phyloP scores from a whole-genome alignment of 2,329 filamentous ascomycete genomes.

The Xylaria sp. region DNA sequence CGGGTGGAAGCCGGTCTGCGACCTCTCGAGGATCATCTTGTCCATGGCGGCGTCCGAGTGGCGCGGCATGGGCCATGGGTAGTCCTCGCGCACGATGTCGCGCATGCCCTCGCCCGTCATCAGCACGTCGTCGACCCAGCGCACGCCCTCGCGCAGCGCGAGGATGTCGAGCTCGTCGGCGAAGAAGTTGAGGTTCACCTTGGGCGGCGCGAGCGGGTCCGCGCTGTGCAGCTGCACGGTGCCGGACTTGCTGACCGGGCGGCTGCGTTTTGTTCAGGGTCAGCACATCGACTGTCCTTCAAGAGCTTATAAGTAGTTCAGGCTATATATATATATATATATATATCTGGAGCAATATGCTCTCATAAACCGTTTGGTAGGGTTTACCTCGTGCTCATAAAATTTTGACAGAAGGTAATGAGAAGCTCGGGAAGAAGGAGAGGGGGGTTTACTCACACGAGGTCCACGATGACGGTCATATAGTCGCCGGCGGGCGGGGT shows the following conservation, averaged over 20 bases:
- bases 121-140: constrained; percentile 60
- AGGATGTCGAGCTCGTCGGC: constrained; percentile 58
- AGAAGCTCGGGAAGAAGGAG: too few species aligned
- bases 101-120: constrained; percentile 59
- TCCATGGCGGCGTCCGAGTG: constrained; percentile 60
- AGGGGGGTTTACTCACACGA: too few species aligned
- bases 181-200: constrained; percentile 65
- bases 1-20: constrained; percentile 56
- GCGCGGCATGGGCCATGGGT: constrained; percentile 64
- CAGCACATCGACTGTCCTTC: too few species aligned
- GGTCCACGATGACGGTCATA: constrained; percentile 58
- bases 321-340: too few species aligned
- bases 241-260: constrained; percentile 48
- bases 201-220: constrained; percentile 59
- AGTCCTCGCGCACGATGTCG: constrained; percentile 55
- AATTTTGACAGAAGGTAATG: too few species aligned
- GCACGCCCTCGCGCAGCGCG: constrained; percentile 60
- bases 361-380: too few species aligned
- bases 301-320: too few species aligned
- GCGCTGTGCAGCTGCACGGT: constrained; percentile 58
- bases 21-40: constrained; percentile 58
- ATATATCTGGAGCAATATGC: too few species aligned
- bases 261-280: constrained; percentile 54
- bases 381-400: too few species aligned
- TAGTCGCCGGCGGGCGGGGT: constrained; percentile 48